These are phyloP conservation scores for Suillus americanus DNA, from an alignment of 768 basidiomycete species.

Conservation along the genomic window DNA sequence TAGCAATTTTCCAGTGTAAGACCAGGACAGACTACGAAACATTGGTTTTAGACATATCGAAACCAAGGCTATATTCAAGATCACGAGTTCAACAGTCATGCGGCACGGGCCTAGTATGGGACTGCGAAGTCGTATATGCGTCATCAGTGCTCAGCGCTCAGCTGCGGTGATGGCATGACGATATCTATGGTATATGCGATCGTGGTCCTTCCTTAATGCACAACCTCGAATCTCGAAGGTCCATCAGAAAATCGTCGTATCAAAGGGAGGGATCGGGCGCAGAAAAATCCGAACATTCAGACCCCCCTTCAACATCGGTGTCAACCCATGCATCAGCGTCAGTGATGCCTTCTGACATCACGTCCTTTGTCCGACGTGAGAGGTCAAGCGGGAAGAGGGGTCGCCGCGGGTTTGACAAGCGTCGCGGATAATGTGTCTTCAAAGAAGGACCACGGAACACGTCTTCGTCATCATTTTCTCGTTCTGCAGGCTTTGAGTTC, in stretches of 20 bases:
- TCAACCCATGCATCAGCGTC: slow-evolving; percentile 38
- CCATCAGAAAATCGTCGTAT: background rate
- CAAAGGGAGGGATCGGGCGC: slow-evolving; percentile 10
- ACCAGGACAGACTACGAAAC: background rate
- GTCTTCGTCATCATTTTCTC: slow-evolving; percentile 19
- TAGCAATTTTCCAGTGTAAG: background rate
- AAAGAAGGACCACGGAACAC: slow-evolving; percentile 11
- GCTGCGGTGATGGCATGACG: background rate
- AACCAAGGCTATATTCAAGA: background rate
- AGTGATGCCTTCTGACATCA: slow-evolving; percentile 12
- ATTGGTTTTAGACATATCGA: background rate
- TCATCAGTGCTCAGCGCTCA: background rate
- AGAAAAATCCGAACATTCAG: slow-evolving; percentile 16
- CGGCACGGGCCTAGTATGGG: background rate
- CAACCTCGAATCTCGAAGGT: background rate
- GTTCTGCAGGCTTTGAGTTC: slow-evolving; percentile 8
- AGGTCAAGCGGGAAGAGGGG: slow-evolving; percentile 14
- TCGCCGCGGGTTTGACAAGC: slow-evolving; percentile 1
- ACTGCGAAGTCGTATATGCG: background rate
- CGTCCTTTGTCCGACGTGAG: background rate
- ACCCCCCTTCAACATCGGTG: slow-evolving; percentile 37
- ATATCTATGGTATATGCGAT: background rate
- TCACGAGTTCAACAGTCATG: background rate
- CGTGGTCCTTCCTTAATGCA: background rate
- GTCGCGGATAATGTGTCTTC: background rate